Conservation (phyloP, 345 rosid species). For the Boechera divaricarpa region DNA sequence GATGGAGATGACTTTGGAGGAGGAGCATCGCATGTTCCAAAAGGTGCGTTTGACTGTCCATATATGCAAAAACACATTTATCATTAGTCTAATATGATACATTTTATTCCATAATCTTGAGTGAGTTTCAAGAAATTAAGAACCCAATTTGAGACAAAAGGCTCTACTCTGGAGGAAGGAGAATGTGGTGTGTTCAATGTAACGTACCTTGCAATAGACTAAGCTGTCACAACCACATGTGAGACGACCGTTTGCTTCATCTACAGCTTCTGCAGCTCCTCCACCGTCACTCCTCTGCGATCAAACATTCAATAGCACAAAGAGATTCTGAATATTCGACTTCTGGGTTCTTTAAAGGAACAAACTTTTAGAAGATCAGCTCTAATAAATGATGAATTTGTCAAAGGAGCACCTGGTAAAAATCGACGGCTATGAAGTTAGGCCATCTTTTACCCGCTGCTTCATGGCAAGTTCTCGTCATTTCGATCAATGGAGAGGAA, state of each 20-base stretch:
- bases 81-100: neutral
- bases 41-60: constrained; percentile 69
- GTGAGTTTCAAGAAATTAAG: neutral
- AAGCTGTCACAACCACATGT: constrained; percentile 88
- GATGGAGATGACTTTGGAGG: constrained; percentile 78
- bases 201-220: constrained; percentile 76
- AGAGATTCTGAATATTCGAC: neutral
- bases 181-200: neutral
- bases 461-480: constrained; percentile 71
- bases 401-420: constrained; percentile 66
- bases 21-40: constrained; percentile 79
- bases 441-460: constrained; percentile 94
- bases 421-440: constrained; percentile 95
- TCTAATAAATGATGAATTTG: neutral
- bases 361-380: neutral
- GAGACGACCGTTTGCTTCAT: constrained; percentile 87
- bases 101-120: neutral
- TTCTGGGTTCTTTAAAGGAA: neutral
- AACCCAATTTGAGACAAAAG: neutral
- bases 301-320: constrained; percentile 20
- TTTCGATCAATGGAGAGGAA: constrained; percentile 68
- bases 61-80: neutral
- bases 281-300: constrained; percentile 87
- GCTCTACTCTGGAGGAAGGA: too few relatives aligned
- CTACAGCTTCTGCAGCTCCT: constrained; percentile 85